Evolutionary conservation across 2,329 filamentous ascomycete species (phyloP).

Genomic region (Clonostachys chloroleuca): DNA sequence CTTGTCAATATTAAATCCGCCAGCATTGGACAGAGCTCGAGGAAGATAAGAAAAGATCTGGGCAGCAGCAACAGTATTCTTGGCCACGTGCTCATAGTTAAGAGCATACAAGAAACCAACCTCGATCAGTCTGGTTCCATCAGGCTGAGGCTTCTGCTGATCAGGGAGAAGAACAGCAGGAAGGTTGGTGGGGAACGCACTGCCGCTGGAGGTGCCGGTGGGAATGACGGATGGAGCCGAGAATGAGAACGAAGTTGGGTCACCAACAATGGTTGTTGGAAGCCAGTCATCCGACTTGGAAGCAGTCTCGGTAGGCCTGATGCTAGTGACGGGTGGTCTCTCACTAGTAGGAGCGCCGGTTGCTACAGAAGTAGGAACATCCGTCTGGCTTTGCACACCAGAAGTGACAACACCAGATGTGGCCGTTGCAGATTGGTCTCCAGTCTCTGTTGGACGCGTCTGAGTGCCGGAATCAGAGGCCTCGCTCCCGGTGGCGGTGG

Average conservation of each 20-base stretch:
- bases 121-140: conserved; percentile 70
- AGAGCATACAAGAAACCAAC: conserved; percentile 78
- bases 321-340: conserved; percentile 26
- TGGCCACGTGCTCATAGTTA: conserved; percentile 80
- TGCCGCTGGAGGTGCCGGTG: conserved; percentile 36
- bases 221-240: conserved; percentile 18
- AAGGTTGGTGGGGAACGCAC: conserved; percentile 58
- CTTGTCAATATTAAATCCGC: conserved; percentile 49
- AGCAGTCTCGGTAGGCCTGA: conserved; percentile 35
- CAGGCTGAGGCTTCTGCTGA: conserved; percentile 45
- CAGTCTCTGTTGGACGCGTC: too few relatives aligned
- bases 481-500: neutral
- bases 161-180: conserved; percentile 73
- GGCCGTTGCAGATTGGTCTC: too few relatives aligned
- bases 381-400: neutral
- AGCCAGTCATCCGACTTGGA: conserved; percentile 42
- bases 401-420: too few relatives aligned
- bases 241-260: conserved; percentile 33
- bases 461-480: too few relatives aligned
- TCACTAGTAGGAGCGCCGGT: neutral
- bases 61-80: conserved; percentile 64
- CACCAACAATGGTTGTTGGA: conserved; percentile 58
- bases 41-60: conserved; percentile 85
- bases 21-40: conserved; percentile 60
- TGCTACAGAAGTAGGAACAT: neutral